Percentiles rank a stretch among this genome's conserved stretches.
Evolutionary conservation across 148 eudicot species (phyloP).

Genomic region (Polygonum aviculare): DNA sequence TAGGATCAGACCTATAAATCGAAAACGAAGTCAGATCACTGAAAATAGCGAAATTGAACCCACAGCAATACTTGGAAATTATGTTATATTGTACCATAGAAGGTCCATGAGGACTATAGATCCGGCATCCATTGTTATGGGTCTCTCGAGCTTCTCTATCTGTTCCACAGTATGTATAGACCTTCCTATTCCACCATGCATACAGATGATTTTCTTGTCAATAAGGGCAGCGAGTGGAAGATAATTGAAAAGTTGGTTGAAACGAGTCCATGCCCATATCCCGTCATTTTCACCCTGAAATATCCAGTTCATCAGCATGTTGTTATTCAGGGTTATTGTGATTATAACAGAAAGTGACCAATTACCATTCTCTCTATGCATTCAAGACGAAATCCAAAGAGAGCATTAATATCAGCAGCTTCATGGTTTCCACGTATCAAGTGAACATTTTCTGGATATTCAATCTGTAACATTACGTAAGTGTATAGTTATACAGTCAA

Average conservation of each 20-base stretch:
- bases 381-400: constrained; percentile 69
- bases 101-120: constrained; percentile 70
- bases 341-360: not conserved
- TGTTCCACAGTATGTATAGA: constrained; percentile 62
- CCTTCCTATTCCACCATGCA: constrained; percentile 80
- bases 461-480: constrained; percentile 27
- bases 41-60: not conserved
- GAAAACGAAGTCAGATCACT: not conserved
- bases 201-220: constrained; percentile 68
- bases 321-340: not conserved
- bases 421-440: constrained; percentile 49
- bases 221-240: constrained; percentile 66
- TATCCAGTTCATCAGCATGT: not conserved
- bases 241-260: constrained; percentile 66
- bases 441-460: constrained; percentile 54
- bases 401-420: constrained; percentile 42
- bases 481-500: not conserved
- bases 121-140: constrained; percentile 77
- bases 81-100: constrained; percentile 30
- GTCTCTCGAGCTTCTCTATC: constrained; percentile 59
- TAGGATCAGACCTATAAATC: constrained; percentile 59
- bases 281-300: constrained; percentile 72
- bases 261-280: constrained; percentile 69
- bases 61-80: not conserved
- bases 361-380: constrained; percentile 72